Evolutionary conservation across 441 rosid genomes (phyloP).

Genomic region (Melastoma candidum): DNA sequence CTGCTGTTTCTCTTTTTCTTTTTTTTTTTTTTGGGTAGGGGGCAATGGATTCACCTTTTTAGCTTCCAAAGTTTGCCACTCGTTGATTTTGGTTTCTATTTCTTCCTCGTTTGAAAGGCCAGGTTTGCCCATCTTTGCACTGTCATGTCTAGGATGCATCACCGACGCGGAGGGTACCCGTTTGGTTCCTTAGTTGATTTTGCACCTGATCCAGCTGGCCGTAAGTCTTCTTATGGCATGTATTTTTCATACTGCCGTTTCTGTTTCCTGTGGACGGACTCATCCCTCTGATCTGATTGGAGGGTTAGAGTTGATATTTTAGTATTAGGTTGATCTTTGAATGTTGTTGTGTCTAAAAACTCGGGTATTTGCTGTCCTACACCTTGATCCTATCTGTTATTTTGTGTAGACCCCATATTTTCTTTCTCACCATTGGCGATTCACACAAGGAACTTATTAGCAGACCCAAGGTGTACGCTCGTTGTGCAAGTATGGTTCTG

Average conservation of each 20-base stretch:
- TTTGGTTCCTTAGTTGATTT: slow-evolving; percentile 96
- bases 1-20: slow-evolving; percentile 5
- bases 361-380: too few relatives aligned
- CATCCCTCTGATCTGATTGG: too few relatives aligned
- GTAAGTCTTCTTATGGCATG: slow-evolving; percentile 36
- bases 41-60: too few relatives aligned
- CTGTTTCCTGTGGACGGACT: too few relatives aligned
- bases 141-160: slow-evolving; percentile 96
- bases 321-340: too few relatives aligned
- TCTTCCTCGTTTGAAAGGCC: slow-evolving; percentile 41
- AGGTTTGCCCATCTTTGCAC: slow-evolving; percentile 98
- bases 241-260: too few relatives aligned
- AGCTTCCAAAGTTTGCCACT: too few relatives aligned
- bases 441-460: slow-evolving; percentile 83
- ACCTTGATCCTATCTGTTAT: background rate
- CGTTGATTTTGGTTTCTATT: slow-evolving; percentile 6
- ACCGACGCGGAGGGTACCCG: slow-evolving; percentile 95
- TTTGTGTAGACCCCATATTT: slow-evolving; percentile 76
- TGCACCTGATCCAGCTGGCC: slow-evolving; percentile 85
- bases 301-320: too few relatives aligned
- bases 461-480: slow-evolving; percentile 86
- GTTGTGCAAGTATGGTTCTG: slow-evolving; percentile 76
- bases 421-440: slow-evolving; percentile 92
- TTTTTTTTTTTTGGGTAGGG: background rate
- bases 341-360: too few relatives aligned